Percentiles rank a stretch among this genome's conserved stretches.
These are phyloP conservation scores for Amaranthus hypochondriacus DNA, from an alignment of 148 eudicot genomes.

Conservation along the genomic window DNA sequence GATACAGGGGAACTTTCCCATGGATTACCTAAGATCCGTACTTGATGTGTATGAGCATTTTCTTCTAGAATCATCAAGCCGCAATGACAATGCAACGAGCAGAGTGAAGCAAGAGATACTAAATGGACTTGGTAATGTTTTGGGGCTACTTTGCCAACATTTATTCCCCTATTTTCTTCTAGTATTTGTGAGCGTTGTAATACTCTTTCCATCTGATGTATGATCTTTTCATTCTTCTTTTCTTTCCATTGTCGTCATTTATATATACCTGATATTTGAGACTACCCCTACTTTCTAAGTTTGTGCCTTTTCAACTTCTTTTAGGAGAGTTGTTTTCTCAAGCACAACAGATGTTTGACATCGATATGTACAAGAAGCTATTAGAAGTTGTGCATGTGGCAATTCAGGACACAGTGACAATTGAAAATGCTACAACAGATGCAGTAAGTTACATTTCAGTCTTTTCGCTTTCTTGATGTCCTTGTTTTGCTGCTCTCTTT, in stretches of 20 bases:
- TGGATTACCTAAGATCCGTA: constrained; percentile 70
- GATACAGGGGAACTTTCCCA: constrained; percentile 82
- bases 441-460: constrained; percentile 41
- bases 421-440: constrained; percentile 61
- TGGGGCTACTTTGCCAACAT: neutral
- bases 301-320: constrained; percentile 16
- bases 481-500: too few relatives aligned
- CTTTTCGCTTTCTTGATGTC: neutral
- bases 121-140: constrained; percentile 72
- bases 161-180: neutral
- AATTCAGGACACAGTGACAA: constrained; percentile 42
- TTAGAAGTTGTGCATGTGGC: constrained; percentile 52
- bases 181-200: neutral
- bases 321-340: constrained; percentile 86
- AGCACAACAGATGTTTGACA: constrained; percentile 75
- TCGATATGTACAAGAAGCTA: constrained; percentile 73
- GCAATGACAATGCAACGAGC: constrained; percentile 36
- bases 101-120: constrained; percentile 95
- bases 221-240: neutral
- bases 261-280: neutral
- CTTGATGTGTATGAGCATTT: constrained; percentile 77
- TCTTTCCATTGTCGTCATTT: neutral
- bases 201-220: neutral
- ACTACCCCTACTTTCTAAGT: neutral
- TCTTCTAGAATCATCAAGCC: constrained; percentile 52